Evolutionary conservation across 2,329 filamentous ascomycete species (phyloP).

Genomic region (Falciphora oryzae): DNA sequence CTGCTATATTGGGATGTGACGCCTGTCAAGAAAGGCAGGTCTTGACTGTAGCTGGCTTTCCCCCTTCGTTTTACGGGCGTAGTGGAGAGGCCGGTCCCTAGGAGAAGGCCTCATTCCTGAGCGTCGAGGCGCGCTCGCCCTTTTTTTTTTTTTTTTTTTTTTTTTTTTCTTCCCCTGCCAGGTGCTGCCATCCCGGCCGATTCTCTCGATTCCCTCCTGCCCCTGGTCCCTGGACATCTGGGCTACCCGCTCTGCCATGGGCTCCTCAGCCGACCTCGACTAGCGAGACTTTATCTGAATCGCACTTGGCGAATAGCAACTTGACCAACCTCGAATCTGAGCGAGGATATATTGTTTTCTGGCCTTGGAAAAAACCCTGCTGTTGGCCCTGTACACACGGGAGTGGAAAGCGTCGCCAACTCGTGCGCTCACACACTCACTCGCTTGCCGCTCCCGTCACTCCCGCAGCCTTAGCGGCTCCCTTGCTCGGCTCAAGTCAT

Average conservation of each 20-base stretch:
- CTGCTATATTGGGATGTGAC: neutral
- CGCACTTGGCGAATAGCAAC: neutral
- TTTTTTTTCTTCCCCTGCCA: neutral
- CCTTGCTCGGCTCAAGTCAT: neutral
- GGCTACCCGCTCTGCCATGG: neutral
- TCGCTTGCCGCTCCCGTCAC: neutral
- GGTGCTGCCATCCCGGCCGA: neutral
- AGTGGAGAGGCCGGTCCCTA: too few relatives aligned
- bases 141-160: neutral
- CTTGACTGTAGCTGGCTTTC: too few relatives aligned
- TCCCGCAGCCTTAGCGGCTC: neutral
- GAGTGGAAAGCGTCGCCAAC: neutral
- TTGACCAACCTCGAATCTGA: neutral
- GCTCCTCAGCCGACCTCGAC: neutral
- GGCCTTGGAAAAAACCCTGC: neutral
- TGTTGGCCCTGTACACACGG: neutral
- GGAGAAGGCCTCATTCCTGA: neutral
- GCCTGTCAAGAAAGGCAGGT: neutral
- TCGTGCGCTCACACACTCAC: neutral
- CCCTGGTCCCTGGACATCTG: neutral
- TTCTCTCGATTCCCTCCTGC: neutral
- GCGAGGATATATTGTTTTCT: neutral
- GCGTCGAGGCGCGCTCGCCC: neutral
- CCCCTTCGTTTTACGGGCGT: too few relatives aligned
- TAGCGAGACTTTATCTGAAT: neutral